phyloP scores from a whole-genome alignment of 2,329 filamentous ascomycete genomes.

The Pyrenophora graminea region DNA sequence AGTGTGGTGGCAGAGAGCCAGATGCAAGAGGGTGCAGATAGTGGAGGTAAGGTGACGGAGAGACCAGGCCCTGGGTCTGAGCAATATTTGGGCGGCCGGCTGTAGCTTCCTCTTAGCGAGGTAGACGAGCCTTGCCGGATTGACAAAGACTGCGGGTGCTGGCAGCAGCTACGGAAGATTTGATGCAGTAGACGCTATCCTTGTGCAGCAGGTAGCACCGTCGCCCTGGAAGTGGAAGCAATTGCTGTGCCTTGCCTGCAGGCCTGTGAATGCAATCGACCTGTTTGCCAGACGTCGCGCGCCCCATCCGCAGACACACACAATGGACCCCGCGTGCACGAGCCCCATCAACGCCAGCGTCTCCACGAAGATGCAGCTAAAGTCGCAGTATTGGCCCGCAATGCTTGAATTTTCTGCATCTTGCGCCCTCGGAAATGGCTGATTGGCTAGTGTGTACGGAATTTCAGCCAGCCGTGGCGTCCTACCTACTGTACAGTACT shows the following conservation, averaged over 20 bases:
- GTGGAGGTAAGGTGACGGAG: slow-evolving; percentile 30
- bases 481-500: no score
- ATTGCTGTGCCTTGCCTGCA: slow-evolving; percentile 15
- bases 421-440: background rate
- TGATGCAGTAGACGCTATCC: slow-evolving; percentile 8
- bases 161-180: slow-evolving; percentile 13
- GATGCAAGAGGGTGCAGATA: slow-evolving; percentile 14
- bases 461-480: background rate
- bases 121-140: slow-evolving; percentile 35
- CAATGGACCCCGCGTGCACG: slow-evolving; percentile 25
- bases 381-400: slow-evolving; percentile 3
- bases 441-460: slow-evolving; percentile 3
- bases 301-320: slow-evolving; percentile 17
- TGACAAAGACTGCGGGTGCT: slow-evolving; percentile 22
- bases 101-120: slow-evolving; percentile 39
- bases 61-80: slow-evolving; percentile 11
- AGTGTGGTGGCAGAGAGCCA: slow-evolving; percentile 21
- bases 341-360: slow-evolving; percentile 16
- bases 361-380: slow-evolving; percentile 15
- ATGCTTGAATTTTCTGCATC: background rate
- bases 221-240: slow-evolving; percentile 15
- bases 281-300: slow-evolving; percentile 17
- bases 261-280: slow-evolving; percentile 9
- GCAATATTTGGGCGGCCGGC: slow-evolving; percentile 31
- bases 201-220: slow-evolving; percentile 15